Conservation (phyloP, 176 grass and related monocot genomes). For the Typha latifolia region DNA sequence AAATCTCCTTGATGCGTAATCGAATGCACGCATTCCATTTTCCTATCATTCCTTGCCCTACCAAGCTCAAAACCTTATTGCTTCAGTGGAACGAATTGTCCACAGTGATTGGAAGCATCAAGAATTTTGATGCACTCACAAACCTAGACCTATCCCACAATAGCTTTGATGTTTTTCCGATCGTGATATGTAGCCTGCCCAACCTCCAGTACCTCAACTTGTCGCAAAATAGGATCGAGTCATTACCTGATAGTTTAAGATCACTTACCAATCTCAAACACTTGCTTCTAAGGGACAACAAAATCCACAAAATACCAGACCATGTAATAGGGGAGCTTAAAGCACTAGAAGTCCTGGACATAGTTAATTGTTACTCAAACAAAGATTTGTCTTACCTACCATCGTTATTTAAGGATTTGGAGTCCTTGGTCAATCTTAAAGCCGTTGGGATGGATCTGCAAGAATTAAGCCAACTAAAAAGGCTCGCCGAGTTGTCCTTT, state of each 20-base stretch:
- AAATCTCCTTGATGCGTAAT: conserved; percentile 17
- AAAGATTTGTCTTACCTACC: neutral
- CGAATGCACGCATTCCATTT: too few species aligned
- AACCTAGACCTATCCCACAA: conserved; percentile 24
- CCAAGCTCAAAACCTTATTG: conserved; percentile 16
- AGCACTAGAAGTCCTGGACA: conserved; percentile 14
- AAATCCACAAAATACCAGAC: conserved; percentile 3
- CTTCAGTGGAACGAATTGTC: conserved; percentile 14
- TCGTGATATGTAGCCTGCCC: conserved; percentile 16
- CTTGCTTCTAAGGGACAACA: conserved; percentile 15
- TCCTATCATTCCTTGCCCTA: neutral
- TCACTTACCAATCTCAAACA: conserved; percentile 19
- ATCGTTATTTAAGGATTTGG: conserved; percentile 6
- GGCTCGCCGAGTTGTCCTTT: conserved; percentile 5
- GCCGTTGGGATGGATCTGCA: conserved; percentile 18
- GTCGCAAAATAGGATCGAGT: neutral
- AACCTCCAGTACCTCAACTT: conserved; percentile 28
- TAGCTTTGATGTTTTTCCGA: conserved; percentile 8
- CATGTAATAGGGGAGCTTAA: conserved; percentile 6
- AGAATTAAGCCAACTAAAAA: conserved; percentile 9
- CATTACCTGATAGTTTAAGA: conserved; percentile 2
- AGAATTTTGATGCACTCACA: conserved; percentile 1
- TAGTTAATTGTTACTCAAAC: neutral
- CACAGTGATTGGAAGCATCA: neutral
- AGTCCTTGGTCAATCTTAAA: conserved; percentile 12